Conservation (phyloP, 805 yeast species). For the Pichia phayaonensis region DNA sequence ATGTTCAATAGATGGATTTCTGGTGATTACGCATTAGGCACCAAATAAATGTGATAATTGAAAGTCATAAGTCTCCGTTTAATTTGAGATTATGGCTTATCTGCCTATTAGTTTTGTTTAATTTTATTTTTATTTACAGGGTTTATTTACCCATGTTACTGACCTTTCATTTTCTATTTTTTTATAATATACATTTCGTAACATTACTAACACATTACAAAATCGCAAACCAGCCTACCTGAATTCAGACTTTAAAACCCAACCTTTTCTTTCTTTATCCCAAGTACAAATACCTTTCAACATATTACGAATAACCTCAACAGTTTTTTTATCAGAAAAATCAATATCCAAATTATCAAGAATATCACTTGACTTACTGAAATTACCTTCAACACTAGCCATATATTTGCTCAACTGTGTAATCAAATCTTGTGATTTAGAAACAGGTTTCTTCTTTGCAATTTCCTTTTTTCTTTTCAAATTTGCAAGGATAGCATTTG, state of each 20-base stretch:
- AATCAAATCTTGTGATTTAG: constrained; percentile 15
- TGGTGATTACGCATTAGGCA: constrained; percentile 39
- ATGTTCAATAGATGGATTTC: constrained; percentile 71
- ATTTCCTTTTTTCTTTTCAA: constrained; percentile 36
- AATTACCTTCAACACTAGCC: constrained; percentile 22
- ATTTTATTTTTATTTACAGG: background rate
- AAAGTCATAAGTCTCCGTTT: background rate
- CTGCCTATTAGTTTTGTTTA: no score
- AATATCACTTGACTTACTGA: constrained; percentile 27
- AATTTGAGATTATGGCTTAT: no score
- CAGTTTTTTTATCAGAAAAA: constrained; percentile 43
- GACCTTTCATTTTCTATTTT: background rate
- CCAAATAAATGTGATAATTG: constrained; percentile 11
- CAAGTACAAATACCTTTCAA: constrained; percentile 61
- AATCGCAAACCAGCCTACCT: constrained; percentile 13
- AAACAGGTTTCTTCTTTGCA: background rate
- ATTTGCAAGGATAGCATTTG: constrained; percentile 42
- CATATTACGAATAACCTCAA: constrained; percentile 59
- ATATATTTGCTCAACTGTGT: constrained; percentile 22
- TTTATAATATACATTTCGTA: background rate
- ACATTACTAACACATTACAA: background rate
- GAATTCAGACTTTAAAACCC: constrained; percentile 58
- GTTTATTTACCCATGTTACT: background rate
- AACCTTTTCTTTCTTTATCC: constrained; percentile 50
- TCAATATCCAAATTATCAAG: constrained; percentile 23